Conservation (phyloP, 1,139 yeast species). For the Hyphopichia pseudoburtonii region DNA sequence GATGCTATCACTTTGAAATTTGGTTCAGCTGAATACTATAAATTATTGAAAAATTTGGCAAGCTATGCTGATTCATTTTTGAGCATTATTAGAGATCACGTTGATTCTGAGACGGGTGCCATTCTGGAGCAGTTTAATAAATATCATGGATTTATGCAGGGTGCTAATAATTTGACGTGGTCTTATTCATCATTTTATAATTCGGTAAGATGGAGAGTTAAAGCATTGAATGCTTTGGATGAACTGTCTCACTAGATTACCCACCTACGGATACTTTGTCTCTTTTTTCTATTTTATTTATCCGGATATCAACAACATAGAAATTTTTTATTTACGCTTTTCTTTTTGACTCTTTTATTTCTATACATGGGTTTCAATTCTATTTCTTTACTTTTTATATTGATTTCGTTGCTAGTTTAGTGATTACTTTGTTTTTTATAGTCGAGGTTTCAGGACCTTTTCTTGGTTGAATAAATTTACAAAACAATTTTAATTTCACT, state of each 20-base stretch:
- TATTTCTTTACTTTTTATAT: neutral
- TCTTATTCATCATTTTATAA: constrained; percentile 80
- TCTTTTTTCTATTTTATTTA: neutral
- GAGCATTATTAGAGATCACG: constrained; percentile 69
- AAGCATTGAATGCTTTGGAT: constrained; percentile 17
- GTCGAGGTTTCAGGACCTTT: too few species aligned
- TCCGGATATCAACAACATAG: neutral
- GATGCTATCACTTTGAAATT: too few species aligned
- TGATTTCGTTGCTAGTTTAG: neutral
- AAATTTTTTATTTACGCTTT: neutral
- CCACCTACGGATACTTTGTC: neutral
- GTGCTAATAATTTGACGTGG: constrained; percentile 90
- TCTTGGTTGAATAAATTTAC: too few species aligned
- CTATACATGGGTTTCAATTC: too few species aligned
- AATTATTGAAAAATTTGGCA: constrained; percentile 46
- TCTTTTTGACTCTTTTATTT: neutral
- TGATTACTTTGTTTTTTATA: neutral
- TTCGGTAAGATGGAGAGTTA: constrained; percentile 63
- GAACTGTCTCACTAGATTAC: constrained; percentile 1
- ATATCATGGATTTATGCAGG: constrained; percentile 80
- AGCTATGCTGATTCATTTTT: constrained; percentile 75
- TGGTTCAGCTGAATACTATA: constrained; percentile 9
- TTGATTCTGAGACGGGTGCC: constrained; percentile 60
- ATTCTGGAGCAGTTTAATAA: constrained; percentile 89
- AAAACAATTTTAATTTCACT: too few species aligned